A percentile compares a stretch with the other conserved stretches of the same genome.
phyloP scores from a whole-genome alignment of 2,329 filamentous ascomycete genomes.

The Leptographium wingfieldii region DNA sequence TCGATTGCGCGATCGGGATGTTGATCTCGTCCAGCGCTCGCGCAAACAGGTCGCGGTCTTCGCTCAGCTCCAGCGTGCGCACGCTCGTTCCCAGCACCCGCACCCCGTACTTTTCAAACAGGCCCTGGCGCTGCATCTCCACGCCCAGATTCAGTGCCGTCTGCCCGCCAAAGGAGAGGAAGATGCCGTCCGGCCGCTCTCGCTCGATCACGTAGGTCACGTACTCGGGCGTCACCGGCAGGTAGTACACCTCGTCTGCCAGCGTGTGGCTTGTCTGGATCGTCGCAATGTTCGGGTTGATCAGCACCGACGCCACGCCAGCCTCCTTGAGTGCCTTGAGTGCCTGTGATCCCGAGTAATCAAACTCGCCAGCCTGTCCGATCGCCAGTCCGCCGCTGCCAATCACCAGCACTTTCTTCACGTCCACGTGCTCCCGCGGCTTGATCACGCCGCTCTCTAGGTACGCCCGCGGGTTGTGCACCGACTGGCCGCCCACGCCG shows the following conservation, averaged over 20 bases:
- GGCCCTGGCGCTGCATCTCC: conserved; percentile 89
- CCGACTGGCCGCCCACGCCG: conserved; percentile 41
- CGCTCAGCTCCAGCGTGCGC: conserved; percentile 83
- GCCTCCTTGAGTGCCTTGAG: conserved; percentile 96
- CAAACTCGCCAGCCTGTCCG: conserved; percentile 95
- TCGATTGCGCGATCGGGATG: conserved; percentile 93
- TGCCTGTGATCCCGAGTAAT: conserved; percentile 95
- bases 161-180: conserved; percentile 94
- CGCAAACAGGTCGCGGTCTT: conserved; percentile 92
- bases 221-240: conserved; percentile 95
- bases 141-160: conserved; percentile 95
- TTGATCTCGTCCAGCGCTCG: conserved; percentile 94
- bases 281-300: conserved; percentile 98
- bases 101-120: conserved; percentile 91
- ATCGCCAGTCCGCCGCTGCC: conserved; percentile 91
- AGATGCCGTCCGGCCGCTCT: conserved; percentile 91
- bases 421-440: conserved; percentile 65
- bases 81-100: conserved; percentile 93
- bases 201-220: conserved; percentile 95
- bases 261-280: conserved; percentile 97
- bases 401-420: conserved; percentile 96
- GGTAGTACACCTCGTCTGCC: conserved; percentile 98
- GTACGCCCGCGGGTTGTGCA: conserved; percentile 76
- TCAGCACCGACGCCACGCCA: conserved; percentile 92
- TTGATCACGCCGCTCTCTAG: conserved; percentile 79